Percentiles rank a stretch among this genome's conserved stretches.
Conservation (phyloP, 1,284 basidiomycete species). For the Ceratobasidium sp. region DNA sequence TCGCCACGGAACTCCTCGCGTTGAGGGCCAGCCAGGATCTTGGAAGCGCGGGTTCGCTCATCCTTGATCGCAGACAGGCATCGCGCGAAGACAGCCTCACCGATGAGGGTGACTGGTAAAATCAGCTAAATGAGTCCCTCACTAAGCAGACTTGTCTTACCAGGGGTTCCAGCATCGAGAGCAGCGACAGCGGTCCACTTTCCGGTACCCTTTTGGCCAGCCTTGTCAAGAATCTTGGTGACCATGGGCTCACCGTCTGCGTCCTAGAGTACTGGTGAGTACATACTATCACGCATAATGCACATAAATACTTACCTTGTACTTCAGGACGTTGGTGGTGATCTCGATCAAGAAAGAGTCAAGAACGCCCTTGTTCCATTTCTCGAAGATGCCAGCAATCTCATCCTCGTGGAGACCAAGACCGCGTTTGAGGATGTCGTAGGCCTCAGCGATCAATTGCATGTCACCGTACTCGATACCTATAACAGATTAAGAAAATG, state of each 20-base stretch:
- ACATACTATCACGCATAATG: neutral
- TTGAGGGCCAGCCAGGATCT: constrained; percentile 87
- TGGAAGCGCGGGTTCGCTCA: constrained; percentile 95
- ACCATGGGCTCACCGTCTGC: constrained; percentile 92
- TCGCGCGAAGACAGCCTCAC: constrained; percentile 99
- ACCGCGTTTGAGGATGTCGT: constrained; percentile 98
- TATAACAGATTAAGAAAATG: constrained; percentile 51
- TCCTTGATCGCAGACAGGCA: constrained; percentile 97
- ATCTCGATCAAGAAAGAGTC: constrained; percentile 99
- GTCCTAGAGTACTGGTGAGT: constrained; percentile 59
- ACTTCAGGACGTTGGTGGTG: constrained; percentile 93
- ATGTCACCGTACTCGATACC: constrained; percentile 99
- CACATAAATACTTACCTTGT: constrained; percentile 69
- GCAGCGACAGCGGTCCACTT: constrained; percentile 99
- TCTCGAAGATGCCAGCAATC: constrained; percentile 88
- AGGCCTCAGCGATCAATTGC: constrained; percentile 99
- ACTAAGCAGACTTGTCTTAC: constrained; percentile 57
- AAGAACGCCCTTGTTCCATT: constrained; percentile 98
- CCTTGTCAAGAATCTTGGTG: constrained; percentile 93
- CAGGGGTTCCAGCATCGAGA: constrained; percentile 92
- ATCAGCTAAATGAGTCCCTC: neutral
- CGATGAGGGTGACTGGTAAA: constrained; percentile 90
- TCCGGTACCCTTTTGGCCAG: constrained; percentile 99
- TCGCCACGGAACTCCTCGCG: constrained; percentile 95
- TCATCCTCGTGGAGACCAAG: constrained; percentile 86